phyloP scores from a whole-genome alignment of 106 monocot species.

The Amphibolis antarctica region DNA sequence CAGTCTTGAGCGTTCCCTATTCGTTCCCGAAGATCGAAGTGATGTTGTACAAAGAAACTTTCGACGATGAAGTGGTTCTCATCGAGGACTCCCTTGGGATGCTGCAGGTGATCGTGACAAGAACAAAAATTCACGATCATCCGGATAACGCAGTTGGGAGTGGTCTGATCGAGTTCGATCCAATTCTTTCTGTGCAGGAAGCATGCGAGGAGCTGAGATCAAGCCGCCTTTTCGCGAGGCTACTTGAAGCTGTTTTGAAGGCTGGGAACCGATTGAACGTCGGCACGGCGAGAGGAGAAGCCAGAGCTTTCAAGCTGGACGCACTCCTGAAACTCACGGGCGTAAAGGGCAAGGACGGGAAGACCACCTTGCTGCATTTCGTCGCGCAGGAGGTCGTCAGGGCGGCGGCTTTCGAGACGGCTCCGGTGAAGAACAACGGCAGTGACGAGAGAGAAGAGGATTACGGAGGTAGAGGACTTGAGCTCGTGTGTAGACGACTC shows the following conservation, averaged over 20 bases:
- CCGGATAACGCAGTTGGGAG: background rate
- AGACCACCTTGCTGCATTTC: conserved; percentile 87
- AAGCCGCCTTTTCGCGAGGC: conserved; percentile 64
- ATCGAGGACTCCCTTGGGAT: conserved; percentile 47
- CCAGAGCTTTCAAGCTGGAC: conserved; percentile 91
- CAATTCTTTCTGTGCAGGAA: conserved; percentile 29
- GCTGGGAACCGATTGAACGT: conserved; percentile 93
- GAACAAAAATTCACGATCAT: background rate
- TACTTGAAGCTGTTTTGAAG: conserved; percentile 85
- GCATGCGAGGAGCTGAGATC: conserved; percentile 86
- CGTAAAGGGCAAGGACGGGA: conserved; percentile 87
- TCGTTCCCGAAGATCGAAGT: conserved; percentile 61
- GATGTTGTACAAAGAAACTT: conserved; percentile 70
- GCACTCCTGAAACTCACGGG: conserved; percentile 79
- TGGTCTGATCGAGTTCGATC: background rate
- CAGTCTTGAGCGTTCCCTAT: conserved; percentile 36
- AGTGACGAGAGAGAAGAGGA: conserved; percentile 31
- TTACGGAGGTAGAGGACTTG: conserved; percentile 24
- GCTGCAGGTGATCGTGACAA: conserved; percentile 38
- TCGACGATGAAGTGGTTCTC: conserved; percentile 74
- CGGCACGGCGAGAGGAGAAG: conserved; percentile 80
- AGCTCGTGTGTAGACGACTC: conserved; percentile 56
- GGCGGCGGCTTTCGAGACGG: conserved; percentile 23
- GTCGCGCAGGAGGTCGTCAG: conserved; percentile 80
- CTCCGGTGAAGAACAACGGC: conserved; percentile 12